Evolutionary conservation across 2,329 filamentous ascomycete genomes (phyloP).

Genomic region (Leptosphaerulina australis): DNA sequence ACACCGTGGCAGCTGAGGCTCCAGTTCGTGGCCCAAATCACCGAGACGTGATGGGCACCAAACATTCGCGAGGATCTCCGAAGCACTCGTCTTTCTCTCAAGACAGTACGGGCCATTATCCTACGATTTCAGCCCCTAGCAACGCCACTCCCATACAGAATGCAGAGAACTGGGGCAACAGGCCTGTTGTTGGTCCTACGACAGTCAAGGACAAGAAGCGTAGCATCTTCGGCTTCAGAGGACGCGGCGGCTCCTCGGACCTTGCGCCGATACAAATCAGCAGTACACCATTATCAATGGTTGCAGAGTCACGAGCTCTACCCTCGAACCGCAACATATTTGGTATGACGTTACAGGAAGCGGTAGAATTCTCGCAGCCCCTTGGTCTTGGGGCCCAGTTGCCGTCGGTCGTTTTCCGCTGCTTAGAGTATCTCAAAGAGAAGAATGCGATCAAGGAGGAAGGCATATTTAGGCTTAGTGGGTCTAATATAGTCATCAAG

Average conservation of each 20-base stretch:
- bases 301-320: constrained; percentile 32
- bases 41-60: constrained; percentile 31
- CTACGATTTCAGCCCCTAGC: constrained; percentile 78
- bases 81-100: constrained; percentile 45
- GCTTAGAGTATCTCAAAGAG: constrained; percentile 86
- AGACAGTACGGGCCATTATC: constrained; percentile 43
- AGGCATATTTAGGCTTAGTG: constrained; percentile 94
- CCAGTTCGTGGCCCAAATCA: constrained; percentile 57
- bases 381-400: constrained; percentile 74
- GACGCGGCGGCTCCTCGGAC: constrained; percentile 73
- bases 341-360: constrained; percentile 82
- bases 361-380: constrained; percentile 80
- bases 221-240: constrained; percentile 68
- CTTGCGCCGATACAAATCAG: constrained; percentile 49
- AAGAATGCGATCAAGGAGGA: constrained; percentile 86
- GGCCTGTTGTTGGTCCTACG: constrained; percentile 58
- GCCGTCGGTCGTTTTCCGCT: constrained; percentile 92
- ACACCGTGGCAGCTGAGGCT: constrained; percentile 63
- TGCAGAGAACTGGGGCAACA: constrained; percentile 84
- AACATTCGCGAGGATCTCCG: constrained; percentile 35
- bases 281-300: constrained; percentile 22
- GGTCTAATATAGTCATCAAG: constrained; percentile 95
- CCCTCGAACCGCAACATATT: constrained; percentile 69
- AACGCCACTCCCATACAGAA: constrained; percentile 86
- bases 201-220: constrained; percentile 81